Percentiles rank a stretch among this genome's conserved stretches.
Evolutionary conservation across 306 rosid species (phyloP).

Genomic region (Vicia villosa): DNA sequence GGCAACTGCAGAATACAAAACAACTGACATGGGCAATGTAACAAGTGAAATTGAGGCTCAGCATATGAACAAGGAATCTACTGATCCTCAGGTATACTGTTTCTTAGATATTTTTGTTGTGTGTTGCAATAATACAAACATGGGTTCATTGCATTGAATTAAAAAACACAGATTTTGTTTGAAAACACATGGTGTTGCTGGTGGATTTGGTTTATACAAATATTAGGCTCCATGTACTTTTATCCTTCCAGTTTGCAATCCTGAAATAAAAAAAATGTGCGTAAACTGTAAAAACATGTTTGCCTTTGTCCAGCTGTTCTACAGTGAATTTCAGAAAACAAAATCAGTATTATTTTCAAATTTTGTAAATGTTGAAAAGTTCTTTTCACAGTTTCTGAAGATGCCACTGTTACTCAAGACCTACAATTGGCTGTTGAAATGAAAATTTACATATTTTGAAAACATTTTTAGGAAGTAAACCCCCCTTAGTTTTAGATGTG

Average conservation of each 20-base stretch:
- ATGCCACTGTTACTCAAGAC: background rate
- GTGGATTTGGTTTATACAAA: conserved; percentile 22
- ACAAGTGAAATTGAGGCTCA: conserved; percentile 42
- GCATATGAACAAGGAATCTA: conserved; percentile 36
- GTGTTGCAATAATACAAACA: background rate
- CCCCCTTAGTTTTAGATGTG: background rate
- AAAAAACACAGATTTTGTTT: conserved; percentile 11
- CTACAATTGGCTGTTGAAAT: background rate
- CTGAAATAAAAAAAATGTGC: background rate
- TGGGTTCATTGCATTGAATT: conserved; percentile 1
- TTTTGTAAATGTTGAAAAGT: background rate
- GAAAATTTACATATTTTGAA: background rate
- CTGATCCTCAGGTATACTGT: conserved; percentile 44
- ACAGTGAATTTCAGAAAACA: background rate
- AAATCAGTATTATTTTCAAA: background rate
- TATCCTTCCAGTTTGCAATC: background rate
- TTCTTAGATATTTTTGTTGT: conserved; percentile 18
- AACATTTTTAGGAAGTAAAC: background rate
- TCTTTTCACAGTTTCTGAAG: background rate
- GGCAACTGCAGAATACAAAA: conserved; percentile 39
- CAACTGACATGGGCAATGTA: conserved; percentile 41
- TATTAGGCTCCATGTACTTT: background rate
- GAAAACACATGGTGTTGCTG: conserved; percentile 8
- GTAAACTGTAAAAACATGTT: background rate
- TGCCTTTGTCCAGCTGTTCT: conserved; percentile 1